phyloP scores from a whole-genome alignment of 1,139 yeast genomes.

The Schizosaccharomyces versatilis region DNA sequence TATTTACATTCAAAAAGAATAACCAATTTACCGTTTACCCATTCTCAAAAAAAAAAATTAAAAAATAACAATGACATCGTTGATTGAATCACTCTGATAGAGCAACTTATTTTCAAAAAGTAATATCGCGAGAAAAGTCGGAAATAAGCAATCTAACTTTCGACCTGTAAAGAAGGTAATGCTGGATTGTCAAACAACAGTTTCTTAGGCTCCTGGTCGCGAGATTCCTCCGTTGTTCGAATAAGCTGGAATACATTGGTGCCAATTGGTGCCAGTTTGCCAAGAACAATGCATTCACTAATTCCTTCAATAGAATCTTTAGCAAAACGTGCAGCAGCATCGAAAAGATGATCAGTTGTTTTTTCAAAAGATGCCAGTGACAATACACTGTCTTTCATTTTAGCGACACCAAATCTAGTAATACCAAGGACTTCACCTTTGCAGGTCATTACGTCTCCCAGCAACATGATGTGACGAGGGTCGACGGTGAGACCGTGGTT shows the following conservation, averaged over 20 bases:
- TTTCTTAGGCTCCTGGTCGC: slow-evolving; percentile 4
- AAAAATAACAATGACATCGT: too few relatives aligned
- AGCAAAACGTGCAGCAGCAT: slow-evolving; percentile 95
- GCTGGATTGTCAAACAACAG: slow-evolving; percentile 4
- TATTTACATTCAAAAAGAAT: too few relatives aligned
- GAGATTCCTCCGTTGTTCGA: slow-evolving; percentile 11
- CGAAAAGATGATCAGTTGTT: slow-evolving; percentile 93
- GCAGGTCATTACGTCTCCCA: slow-evolving; percentile 97
- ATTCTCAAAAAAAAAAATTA: too few relatives aligned
- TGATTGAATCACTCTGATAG: too few relatives aligned
- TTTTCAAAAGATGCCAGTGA: slow-evolving; percentile 95
- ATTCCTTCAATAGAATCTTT: slow-evolving; percentile 92
- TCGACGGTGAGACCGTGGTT: slow-evolving; percentile 99
- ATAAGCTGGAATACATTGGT: slow-evolving; percentile 81
- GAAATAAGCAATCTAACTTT: too few relatives aligned
- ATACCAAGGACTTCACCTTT: slow-evolving; percentile 97
- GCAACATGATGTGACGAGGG: slow-evolving; percentile 92
- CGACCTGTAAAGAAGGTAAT: neutral
- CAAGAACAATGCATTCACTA: slow-evolving; percentile 88
- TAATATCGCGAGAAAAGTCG: too few relatives aligned
- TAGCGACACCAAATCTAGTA: slow-evolving; percentile 90
- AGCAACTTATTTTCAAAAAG: too few relatives aligned
- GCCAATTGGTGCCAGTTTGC: slow-evolving; percentile 93
- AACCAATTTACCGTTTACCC: too few relatives aligned
- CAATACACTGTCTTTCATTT: slow-evolving; percentile 93